Conservation (phyloP, 345 rosid genomes). For the Luvunga scandens region DNA sequence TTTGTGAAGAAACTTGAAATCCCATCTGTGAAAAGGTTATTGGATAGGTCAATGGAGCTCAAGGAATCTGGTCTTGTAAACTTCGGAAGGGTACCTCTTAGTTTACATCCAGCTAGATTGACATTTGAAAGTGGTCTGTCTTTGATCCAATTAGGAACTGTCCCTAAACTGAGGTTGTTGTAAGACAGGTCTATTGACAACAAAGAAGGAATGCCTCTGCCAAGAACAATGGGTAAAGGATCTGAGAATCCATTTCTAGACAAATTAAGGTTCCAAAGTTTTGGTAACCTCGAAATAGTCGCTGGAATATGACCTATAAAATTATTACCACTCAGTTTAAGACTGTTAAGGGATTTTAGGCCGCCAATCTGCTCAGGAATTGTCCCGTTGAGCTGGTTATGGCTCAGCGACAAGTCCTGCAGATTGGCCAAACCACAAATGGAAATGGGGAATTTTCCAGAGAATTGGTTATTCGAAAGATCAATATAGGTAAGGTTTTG, state of each 20-base stretch:
- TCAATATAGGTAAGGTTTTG: conserved; percentile 51
- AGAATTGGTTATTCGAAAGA: conserved; percentile 64
- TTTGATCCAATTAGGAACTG: conserved; percentile 71
- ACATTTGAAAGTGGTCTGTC: conserved; percentile 57
- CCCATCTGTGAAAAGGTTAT: conserved; percentile 59
- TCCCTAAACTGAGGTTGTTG: conserved; percentile 69
- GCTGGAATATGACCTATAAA: conserved; percentile 67
- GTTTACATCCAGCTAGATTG: conserved; percentile 78
- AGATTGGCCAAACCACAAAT: conserved; percentile 50
- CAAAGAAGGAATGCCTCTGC: conserved; percentile 63
- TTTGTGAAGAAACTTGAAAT: conserved; percentile 54
- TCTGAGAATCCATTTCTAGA: conserved; percentile 72
- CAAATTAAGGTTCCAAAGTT: conserved; percentile 85
- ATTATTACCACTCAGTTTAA: conserved; percentile 60
- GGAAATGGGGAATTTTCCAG: conserved; percentile 64
- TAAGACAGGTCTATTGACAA: conserved; percentile 77
- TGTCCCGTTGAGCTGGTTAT: conserved; percentile 59
- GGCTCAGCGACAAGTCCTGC: conserved; percentile 55
- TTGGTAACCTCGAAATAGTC: conserved; percentile 58
- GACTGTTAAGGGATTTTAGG: conserved; percentile 65
- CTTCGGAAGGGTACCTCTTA: conserved; percentile 64
- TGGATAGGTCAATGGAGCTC: conserved; percentile 67
- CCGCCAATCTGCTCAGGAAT: conserved; percentile 64
- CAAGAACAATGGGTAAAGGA: conserved; percentile 56
- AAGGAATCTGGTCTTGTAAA: conserved; percentile 60